Percentiles rank a stretch among this genome's conserved stretches.
Conservation (phyloP, 441 rosid species). For the Croton laevigatus region DNA sequence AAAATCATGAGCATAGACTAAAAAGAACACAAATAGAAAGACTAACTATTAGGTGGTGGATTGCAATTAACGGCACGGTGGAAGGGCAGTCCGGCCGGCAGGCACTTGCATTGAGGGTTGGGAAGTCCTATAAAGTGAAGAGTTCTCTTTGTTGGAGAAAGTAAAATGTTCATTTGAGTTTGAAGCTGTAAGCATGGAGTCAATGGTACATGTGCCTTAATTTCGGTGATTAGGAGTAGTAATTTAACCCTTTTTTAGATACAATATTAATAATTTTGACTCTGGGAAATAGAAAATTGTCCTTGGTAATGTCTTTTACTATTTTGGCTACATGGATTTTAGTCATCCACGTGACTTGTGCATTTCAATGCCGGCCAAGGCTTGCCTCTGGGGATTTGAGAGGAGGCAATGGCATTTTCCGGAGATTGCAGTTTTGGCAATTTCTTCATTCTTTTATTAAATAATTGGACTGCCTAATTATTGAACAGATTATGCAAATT, state of each 20-base stretch:
- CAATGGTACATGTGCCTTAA: slow-evolving; percentile 19
- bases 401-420: neutral
- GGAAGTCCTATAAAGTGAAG: slow-evolving; percentile 2
- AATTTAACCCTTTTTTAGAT: slow-evolving; percentile 6
- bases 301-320: slow-evolving; percentile 11
- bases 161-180: slow-evolving; percentile 19
- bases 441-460: neutral
- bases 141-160: slow-evolving; percentile 7
- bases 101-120: slow-evolving; percentile 15
- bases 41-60: neutral
- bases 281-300: slow-evolving; percentile 9
- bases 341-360: slow-evolving; percentile 12
- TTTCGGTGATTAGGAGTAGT: slow-evolving; percentile 7
- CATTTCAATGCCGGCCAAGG: neutral
- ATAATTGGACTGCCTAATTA: too few species aligned
- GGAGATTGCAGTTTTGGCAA: slow-evolving; percentile 2
- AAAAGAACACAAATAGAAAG: slow-evolving; percentile 1
- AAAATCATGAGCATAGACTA: slow-evolving; percentile 11
- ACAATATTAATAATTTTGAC: slow-evolving; percentile 14
- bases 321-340: neutral
- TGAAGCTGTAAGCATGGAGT: slow-evolving; percentile 16
- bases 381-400: slow-evolving; percentile 4
- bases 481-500: too few species aligned
- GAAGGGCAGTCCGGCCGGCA: neutral
- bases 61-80: slow-evolving; percentile 28